Evolutionary conservation across 805 yeast species (phyloP), one percentile per base, ranked within the genome.

Genomic region (Cephaloascus albidus): DNA sequence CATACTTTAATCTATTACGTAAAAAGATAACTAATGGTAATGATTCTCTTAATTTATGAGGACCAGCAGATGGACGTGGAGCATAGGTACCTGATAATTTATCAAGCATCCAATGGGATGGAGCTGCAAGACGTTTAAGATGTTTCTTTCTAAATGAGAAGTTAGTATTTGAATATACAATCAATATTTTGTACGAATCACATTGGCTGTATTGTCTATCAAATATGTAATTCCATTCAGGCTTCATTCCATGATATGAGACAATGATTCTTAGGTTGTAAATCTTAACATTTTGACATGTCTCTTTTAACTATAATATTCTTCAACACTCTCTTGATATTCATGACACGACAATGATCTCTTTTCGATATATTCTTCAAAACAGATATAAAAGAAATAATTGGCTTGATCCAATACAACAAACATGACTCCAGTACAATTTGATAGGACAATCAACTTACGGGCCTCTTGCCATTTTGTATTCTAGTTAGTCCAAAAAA

Each of bases 31-130:
- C 79, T 73, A 89, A 82, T 68, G 97, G 97, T 65, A 89, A 83
- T 49, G 96, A 89, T 78, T 89, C 97, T 73, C 97, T 83, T 69
- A 89, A 81, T 76, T 90, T 93, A 81, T 90, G 98, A 70, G 98
- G 98, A 79, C 98, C 98, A 60, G 95, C 83, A 52, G 97, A 88
- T 67, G 97, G 96, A 78, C 97, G 88, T 78, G 98, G 98, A 53
- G 98, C 98, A 72, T 93, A 93, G 65, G 86, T 78, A 70, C 99
- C 99, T 67, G 97, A 85, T 77, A 93, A 80, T 78, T 93, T 93
- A 94, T 94, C 98, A 79, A 93, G 86, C 94, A 93, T 85, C 98
- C 98, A 93, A 84, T 93, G 98, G 79, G 89, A 84, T 81, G 99
- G 99, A 72, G 98, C 98, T 72, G 97, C 96, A 75, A 90, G 84